Conservation (phyloP, 345 rosid species). For the Dovyalis caffra region DNA sequence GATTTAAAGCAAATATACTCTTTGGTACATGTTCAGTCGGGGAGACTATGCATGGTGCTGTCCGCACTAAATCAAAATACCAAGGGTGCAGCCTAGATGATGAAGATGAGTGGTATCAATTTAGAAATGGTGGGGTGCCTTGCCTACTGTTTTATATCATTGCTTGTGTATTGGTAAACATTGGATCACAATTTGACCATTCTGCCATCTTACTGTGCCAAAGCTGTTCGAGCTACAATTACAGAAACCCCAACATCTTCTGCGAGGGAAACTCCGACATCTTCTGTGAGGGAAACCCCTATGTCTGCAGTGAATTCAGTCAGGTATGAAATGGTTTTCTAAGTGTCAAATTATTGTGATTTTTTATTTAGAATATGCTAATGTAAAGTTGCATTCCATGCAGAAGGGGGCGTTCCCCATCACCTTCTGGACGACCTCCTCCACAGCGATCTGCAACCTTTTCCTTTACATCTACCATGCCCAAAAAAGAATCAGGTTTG, state of each 20-base stretch:
- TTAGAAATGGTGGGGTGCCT: constrained; percentile 50
- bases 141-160: not conserved
- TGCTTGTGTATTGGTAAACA: not conserved
- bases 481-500: constrained; percentile 67
- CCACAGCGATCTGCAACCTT: constrained; percentile 72
- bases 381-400: constrained; percentile 7
- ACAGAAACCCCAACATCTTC: constrained; percentile 45
- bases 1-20: not conserved
- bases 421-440: constrained; percentile 53
- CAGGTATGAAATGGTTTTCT: constrained; percentile 39
- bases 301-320: constrained; percentile 9
- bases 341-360: not conserved
- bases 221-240: constrained; percentile 79
- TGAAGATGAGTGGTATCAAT: constrained; percentile 74
- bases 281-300: too few relatives aligned
- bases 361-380: not conserved
- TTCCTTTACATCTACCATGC: constrained; percentile 62
- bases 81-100: constrained; percentile 64
- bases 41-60: constrained; percentile 63
- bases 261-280: constrained; percentile 29
- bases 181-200: constrained; percentile 14
- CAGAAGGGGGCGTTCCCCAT: constrained; percentile 65
- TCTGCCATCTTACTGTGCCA: constrained; percentile 15
- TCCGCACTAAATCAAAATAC: constrained; percentile 51
- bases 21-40: constrained; percentile 53